Conservation (phyloP, 1,284 basidiomycete genomes). For the Xanthoconium separans region DNA sequence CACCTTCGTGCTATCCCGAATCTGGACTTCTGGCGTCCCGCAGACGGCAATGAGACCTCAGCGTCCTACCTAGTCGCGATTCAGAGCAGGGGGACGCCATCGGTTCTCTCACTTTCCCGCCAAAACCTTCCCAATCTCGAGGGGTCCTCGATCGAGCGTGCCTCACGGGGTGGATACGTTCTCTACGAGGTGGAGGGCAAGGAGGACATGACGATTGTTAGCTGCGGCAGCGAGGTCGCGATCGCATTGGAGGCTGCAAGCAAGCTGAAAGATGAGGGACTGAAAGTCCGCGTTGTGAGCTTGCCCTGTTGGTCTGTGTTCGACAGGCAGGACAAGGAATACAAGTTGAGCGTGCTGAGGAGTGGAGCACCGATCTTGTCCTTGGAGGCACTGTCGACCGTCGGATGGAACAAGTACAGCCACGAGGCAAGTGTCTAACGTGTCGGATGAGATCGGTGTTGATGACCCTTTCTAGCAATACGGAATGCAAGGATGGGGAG, state of each 20-base stretch:
- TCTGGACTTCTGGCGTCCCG: constrained; percentile 88
- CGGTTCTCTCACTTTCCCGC: constrained; percentile 84
- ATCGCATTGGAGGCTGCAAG: constrained; percentile 85
- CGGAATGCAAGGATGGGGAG: constrained; percentile 80
- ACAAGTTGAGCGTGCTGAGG: constrained; percentile 82
- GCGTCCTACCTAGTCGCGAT: constrained; percentile 86
- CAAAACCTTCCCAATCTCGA: constrained; percentile 94
- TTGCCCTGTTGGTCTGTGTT: constrained; percentile 91
- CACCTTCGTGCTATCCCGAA: constrained; percentile 91
- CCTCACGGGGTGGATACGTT: constrained; percentile 87
- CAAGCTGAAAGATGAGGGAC: constrained; percentile 70
- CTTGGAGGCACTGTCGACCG: constrained; percentile 81
- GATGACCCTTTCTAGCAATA: constrained; percentile 52
- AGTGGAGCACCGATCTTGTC: constrained; percentile 89
- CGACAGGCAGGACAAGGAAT: constrained; percentile 79
- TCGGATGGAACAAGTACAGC: constrained; percentile 85
- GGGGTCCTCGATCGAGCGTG: constrained; percentile 83
- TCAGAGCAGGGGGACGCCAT: constrained; percentile 74
- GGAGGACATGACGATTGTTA: constrained; percentile 85
- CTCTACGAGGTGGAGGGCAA: constrained; percentile 69
- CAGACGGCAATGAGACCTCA: constrained; percentile 93
- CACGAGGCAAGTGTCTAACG: constrained; percentile 56
- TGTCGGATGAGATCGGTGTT: background rate
- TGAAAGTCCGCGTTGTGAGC: constrained; percentile 84
- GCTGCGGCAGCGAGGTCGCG: constrained; percentile 85